These are phyloP conservation scores for Collariella sp. DNA, from an alignment of 495 filamentous ascomycete species.

Conservation along the genomic window DNA sequence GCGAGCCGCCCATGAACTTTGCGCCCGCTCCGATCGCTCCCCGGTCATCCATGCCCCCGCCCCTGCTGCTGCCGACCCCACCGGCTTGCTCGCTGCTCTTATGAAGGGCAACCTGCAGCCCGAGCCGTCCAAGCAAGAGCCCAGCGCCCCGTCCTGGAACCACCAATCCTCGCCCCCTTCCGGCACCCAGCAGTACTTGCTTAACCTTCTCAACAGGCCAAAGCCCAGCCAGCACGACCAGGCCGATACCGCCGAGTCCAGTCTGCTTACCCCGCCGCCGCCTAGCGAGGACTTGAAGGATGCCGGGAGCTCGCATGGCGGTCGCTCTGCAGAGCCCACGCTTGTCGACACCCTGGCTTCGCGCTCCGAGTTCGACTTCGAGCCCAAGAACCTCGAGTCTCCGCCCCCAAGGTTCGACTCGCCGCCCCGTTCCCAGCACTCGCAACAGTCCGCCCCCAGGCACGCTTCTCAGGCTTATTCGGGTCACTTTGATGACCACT, in stretches of 20 bases:
- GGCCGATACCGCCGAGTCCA: slow-evolving; percentile 33
- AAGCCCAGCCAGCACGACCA: slow-evolving; percentile 45
- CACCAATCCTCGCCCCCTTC: slow-evolving; percentile 32
- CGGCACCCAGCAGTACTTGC: slow-evolving; percentile 45
- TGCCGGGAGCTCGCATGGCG: slow-evolving; percentile 12
- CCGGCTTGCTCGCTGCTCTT: slow-evolving; percentile 45
- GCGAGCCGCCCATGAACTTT: slow-evolving; percentile 16
- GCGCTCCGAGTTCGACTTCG: slow-evolving; percentile 31
- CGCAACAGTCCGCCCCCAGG: slow-evolving; percentile 24
- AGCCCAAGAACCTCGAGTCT: slow-evolving; percentile 27
- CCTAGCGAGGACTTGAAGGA: slow-evolving; percentile 23
- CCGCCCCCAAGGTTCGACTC: slow-evolving; percentile 32
- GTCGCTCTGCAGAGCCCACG: slow-evolving; percentile 21
- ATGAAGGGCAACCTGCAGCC: slow-evolving; percentile 41
- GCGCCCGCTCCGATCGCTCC: slow-evolving; percentile 18
- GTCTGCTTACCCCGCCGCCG: slow-evolving; percentile 34
- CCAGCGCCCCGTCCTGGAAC: slow-evolving; percentile 28
- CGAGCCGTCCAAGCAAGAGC: slow-evolving; percentile 33
- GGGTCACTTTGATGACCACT: slow-evolving; percentile 29
- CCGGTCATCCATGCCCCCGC: slow-evolving; percentile 40
- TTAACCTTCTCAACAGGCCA: slow-evolving; percentile 44
- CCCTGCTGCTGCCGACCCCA: slow-evolving; percentile 38
- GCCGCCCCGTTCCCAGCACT: slow-evolving; percentile 34
- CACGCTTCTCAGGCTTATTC: slow-evolving; percentile 18
- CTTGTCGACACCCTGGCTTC: slow-evolving; percentile 22